These are phyloP conservation scores for Rubia balearica DNA, from an alignment of 305 asterid species.

Conservation along the genomic window DNA sequence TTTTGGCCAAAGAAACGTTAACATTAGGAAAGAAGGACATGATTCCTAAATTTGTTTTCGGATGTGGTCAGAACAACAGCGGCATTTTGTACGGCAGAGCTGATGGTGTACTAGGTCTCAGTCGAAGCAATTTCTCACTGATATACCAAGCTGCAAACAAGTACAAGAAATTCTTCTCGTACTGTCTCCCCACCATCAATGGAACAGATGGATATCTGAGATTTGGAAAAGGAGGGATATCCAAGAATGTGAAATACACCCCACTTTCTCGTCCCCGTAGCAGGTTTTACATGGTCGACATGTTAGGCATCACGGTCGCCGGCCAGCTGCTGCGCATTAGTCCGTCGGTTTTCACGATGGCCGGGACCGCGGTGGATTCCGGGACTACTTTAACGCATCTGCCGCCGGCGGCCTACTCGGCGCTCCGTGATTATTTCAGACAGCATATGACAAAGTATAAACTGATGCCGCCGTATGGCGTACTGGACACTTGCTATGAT, in stretches of 20 bases:
- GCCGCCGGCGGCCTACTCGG: conserved; percentile 49
- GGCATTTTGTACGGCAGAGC: conserved; percentile 48
- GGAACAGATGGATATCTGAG: conserved; percentile 58
- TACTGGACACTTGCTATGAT: conserved; percentile 69
- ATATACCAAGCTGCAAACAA: conserved; percentile 47
- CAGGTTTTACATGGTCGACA: conserved; percentile 41
- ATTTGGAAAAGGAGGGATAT: conserved; percentile 33
- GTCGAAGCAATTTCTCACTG: conserved; percentile 39
- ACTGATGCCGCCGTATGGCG: conserved; percentile 35
- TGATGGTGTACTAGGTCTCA: conserved; percentile 68
- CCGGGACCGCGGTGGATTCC: conserved; percentile 62
- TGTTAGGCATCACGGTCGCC: conserved; percentile 39
- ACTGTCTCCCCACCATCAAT: conserved; percentile 57
- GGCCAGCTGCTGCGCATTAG: conserved; percentile 34
- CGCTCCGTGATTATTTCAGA: conserved; percentile 39
- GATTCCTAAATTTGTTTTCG: conserved; percentile 44
- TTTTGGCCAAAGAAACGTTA: conserved; percentile 39
- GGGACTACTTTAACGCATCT: conserved; percentile 80
- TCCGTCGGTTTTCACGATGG: conserved; percentile 35
- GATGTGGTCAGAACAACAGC: conserved; percentile 63
- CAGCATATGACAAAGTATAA: conserved; percentile 45
- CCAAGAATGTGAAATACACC: conserved; percentile 28
- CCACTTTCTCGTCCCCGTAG: conserved; percentile 33
- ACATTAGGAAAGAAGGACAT: conserved; percentile 30
- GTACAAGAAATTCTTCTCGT: conserved; percentile 57